Evolutionary conservation across 2,329 filamentous ascomycete genomes (phyloP).

Genomic region (Neofusicoccum cordaticola): DNA sequence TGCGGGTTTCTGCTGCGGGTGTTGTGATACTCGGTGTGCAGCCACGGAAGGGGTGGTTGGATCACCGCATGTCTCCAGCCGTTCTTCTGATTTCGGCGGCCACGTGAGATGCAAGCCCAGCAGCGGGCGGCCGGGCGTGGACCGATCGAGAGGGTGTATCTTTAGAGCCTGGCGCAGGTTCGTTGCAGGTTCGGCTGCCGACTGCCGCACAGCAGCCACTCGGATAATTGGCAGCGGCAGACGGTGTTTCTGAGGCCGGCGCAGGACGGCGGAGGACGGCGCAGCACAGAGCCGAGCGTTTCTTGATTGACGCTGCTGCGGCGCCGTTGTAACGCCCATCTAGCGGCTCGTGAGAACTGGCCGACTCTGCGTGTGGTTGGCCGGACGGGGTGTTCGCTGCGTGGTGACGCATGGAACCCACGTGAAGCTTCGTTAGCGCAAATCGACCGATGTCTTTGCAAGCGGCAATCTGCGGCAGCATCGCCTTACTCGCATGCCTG

Average conservation of each 20-base stretch:
- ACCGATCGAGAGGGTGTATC: not conserved
- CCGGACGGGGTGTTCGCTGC: not conserved
- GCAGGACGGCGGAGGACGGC: not conserved
- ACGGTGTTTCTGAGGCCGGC: not conserved
- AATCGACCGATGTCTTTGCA: not conserved
- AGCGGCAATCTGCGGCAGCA: conserved; percentile 1
- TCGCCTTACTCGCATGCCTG: conserved; percentile 5
- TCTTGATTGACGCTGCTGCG: not conserved
- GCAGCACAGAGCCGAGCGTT: not conserved
- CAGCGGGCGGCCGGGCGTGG: not conserved
- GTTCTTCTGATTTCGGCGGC: not conserved
- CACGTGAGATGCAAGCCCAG: conserved; percentile 9
- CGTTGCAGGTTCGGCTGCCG: not conserved
- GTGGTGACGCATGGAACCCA: conserved; percentile 3
- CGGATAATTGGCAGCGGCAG: conserved; percentile 4
- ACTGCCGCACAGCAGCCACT: not conserved
- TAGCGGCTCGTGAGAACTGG: not conserved
- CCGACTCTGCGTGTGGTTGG: not conserved
- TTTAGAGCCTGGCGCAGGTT: not conserved
- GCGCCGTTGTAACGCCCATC: conserved; percentile 1
- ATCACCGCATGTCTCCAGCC: not conserved
- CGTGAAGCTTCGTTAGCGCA: conserved; percentile 7
- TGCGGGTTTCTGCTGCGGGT: not conserved
- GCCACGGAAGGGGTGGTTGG: not conserved
- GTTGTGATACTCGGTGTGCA: not conserved